Evolutionary conservation across 2,329 filamentous ascomycete species (phyloP), one percentile per base, ranked within the genome.

Genomic region (Fusarium scirpi): DNA sequence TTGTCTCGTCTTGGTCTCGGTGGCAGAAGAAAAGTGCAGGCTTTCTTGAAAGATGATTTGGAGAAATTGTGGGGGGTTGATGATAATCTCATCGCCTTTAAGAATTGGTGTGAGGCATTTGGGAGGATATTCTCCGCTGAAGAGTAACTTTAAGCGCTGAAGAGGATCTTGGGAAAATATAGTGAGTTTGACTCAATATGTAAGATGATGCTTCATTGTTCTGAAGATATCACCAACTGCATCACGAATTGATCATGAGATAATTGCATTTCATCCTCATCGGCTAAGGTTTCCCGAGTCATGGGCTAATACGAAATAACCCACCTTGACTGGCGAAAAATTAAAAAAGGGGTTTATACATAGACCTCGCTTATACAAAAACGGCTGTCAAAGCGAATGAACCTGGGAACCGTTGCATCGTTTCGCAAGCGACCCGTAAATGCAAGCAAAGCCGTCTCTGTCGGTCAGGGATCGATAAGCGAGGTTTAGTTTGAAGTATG

Each of bases 381-480:
- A 45, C 6, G 29, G 53, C 25, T 49, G 62, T n/a, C 52, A 64
- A 74, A 62, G 70, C 72, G 70, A 70, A 15, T 67, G 29, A 46
- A n/a, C 34, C 34, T 38, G 18, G 34, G 34, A 25, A 43, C 45
- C 51, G 69, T 73, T 68, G 54, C 65, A 70, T 71, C 72, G 74
- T 71, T 75, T 76, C 64, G 74, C 24, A 76, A 55, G 70, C 74
- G 74, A 76, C 62, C 29, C 47, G 49, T 30, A 6, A 20, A 48
- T 52, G 41, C 29, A 65, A 71, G 65, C 48, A 51, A 49, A 32
- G n/a, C 49, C 18, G 34, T 38, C 18, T 38, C 34, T 11, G 34
- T 38, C 34, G 22, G 22, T 15, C 49, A 53, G 27, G 43, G 43
- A 47, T 40, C 64, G 68, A 69, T 71, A 68, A 71, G 68, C 68